Base-by-base conservation (phyloP, 257 asterid species). In the Solanum paucissectum region DNA sequence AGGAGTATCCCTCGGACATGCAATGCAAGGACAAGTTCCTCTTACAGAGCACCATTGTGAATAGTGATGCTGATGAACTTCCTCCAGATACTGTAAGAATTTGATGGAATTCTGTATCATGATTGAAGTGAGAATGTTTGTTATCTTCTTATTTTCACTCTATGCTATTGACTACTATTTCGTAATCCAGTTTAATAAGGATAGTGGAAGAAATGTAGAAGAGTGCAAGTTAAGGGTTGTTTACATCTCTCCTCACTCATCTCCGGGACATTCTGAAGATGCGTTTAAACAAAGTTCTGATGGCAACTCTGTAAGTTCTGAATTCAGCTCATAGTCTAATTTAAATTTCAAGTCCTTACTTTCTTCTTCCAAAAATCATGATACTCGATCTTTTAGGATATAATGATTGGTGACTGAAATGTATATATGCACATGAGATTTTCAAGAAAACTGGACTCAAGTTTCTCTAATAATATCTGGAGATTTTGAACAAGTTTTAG, bases 21-120 rank as follows among this genome's bases (percentile, higher is more conserved):
- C 98, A 95, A 87, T 94, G 96, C 89, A 94, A 87, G 91, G 99
- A 96, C 87, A 96, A 96, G 79, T 96, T 96, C 90, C 97, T 95
- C 21, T 86, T 96, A 76, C 98, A 93, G 90, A 94, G 98, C 90
- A 92, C 92, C 16, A 68, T 52, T 69, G 96, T 96, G 68, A 89
- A 88, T 90, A 91, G 94, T 25, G 93, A 90, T 49, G 89, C 91
- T 77, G 96, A 94, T 55, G 97, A 94, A 86, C 95, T 96, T 90
- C 93, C 97, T 18, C 89, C 87, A 13, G 96, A 94, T 82, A 91
- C 92, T 36, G 99, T 96, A 92, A 90, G 92, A 85, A 86, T 74
- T 64, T 74, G 58, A 74, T 83, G 44, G 88, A 66, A 49, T 75
- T 49, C 16, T 42, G 83, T 69, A 44, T 44, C 18, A 44, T 27